A percentile compares a stretch with the other conserved stretches of the same genome.
Conservation (phyloP, 2,329 filamentous ascomycete species). For the Talaromyces sp. region DNA sequence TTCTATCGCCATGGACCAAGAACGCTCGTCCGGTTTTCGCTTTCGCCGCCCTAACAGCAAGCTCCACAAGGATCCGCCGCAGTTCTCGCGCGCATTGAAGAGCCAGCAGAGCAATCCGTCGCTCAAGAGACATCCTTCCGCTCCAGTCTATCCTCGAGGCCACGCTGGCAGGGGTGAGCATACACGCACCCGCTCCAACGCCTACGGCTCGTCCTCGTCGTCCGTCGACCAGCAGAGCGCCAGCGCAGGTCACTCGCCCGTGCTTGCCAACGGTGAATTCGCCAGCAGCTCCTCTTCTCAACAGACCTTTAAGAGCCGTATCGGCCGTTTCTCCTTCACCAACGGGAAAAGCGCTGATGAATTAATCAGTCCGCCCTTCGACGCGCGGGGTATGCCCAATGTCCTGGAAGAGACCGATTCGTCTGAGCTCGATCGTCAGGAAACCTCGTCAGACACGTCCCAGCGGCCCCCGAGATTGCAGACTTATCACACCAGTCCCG, state of each 20-base stretch:
- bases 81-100: conserved; percentile 33
- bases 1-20: conserved; percentile 9
- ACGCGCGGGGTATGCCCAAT: conserved; percentile 40
- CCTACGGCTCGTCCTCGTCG: conserved; percentile 44
- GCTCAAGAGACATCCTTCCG: conserved; percentile 43
- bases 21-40: conserved; percentile 22
- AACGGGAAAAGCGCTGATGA: conserved; percentile 37
- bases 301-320: conserved; percentile 11
- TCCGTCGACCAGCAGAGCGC: conserved; percentile 37
- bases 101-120: conserved; percentile 39
- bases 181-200: conserved; percentile 40
- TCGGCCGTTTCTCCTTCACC: conserved; percentile 27
- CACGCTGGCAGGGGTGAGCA: conserved; percentile 37
- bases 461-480: conserved; percentile 40
- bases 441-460: conserved; percentile 23
- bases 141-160: conserved; percentile 40
- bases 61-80: conserved; percentile 41
- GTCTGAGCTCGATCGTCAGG: conserved; percentile 18
- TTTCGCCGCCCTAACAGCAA: conserved; percentile 38
- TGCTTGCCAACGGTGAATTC: conserved; percentile 27
- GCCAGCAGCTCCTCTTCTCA: conserved; percentile 10
- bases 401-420: conserved; percentile 34
- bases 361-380: conserved; percentile 39
- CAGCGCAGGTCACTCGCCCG: conserved; percentile 36
- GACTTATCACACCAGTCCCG: conserved; percentile 49